phyloP scores from a whole-genome alignment of 805 yeast genomes.

The Clavispora fructus region DNA sequence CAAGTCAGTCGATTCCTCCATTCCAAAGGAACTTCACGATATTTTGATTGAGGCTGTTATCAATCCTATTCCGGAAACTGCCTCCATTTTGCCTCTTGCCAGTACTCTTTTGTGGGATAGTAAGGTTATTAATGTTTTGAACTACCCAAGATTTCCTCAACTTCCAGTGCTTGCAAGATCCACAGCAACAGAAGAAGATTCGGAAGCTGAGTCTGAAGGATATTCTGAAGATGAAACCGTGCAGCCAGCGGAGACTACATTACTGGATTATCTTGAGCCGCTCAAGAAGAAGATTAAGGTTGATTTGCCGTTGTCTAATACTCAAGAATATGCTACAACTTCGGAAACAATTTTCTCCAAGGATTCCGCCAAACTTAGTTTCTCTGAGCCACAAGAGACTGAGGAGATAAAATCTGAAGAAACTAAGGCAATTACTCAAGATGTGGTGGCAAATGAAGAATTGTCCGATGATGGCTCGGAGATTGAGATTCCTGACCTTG shows the following conservation, averaged over 20 bases:
- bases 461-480: constrained; percentile 26
- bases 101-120: constrained; percentile 46
- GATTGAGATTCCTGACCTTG: constrained; percentile 48
- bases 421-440: background rate
- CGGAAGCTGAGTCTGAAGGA: constrained; percentile 1
- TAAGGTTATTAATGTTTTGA: constrained; percentile 51
- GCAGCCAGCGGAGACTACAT: background rate
- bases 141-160: constrained; percentile 73
- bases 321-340: background rate
- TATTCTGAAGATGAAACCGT: background rate
- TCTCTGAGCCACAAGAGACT: constrained; percentile 3
- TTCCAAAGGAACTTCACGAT: constrained; percentile 28
- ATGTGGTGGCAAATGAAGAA: background rate
- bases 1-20: constrained; percentile 16
- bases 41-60: constrained; percentile 52
- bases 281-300: constrained; percentile 2
- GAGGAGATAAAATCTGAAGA: background rate
- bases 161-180: constrained; percentile 15
- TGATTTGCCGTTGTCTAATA: constrained; percentile 5
- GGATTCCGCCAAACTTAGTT: constrained; percentile 9
- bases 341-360: background rate
- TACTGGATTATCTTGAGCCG: background rate
- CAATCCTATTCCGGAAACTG: constrained; percentile 61
- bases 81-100: constrained; percentile 70
- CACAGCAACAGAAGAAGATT: background rate